Percentiles rank a stretch among this genome's conserved stretches.
Conservation (phyloP, 306 rosid species). For the Erythrophleum fordii region DNA sequence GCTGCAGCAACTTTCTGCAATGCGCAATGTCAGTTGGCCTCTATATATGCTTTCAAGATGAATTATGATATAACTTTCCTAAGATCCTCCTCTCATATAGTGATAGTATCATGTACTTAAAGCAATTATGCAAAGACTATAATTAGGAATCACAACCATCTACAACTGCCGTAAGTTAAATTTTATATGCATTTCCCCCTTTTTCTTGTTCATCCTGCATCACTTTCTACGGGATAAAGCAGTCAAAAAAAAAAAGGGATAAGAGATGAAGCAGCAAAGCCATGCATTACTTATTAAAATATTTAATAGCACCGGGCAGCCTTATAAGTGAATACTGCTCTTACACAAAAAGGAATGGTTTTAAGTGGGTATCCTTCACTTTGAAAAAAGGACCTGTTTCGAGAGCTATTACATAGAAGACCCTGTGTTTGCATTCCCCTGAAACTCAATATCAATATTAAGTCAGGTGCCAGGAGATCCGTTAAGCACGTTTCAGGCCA, state of each 20-base stretch:
- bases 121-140: neutral
- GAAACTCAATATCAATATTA: neutral
- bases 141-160: neutral
- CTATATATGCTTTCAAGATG: conserved; percentile 24
- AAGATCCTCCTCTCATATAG: neutral
- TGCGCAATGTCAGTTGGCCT: conserved; percentile 24
- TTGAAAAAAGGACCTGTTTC: neutral
- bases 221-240: neutral
- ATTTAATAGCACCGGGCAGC: neutral
- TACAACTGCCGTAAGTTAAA: neutral
- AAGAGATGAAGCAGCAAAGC: neutral
- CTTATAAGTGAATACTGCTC: neutral
- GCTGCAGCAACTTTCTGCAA: conserved; percentile 95
- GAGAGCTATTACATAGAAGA: neutral
- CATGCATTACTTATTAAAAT: neutral
- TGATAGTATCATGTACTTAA: neutral
- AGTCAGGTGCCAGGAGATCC: neutral
- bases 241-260: neutral
- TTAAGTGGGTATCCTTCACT: neutral
- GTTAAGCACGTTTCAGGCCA: neutral
- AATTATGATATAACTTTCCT: neutral
- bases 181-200: neutral
- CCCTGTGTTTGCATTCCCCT: neutral
- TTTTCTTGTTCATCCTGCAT: neutral
- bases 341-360: neutral